Conservation (phyloP, 495 filamentous ascomycete species). For the Aspergillus bridgeri region DNA sequence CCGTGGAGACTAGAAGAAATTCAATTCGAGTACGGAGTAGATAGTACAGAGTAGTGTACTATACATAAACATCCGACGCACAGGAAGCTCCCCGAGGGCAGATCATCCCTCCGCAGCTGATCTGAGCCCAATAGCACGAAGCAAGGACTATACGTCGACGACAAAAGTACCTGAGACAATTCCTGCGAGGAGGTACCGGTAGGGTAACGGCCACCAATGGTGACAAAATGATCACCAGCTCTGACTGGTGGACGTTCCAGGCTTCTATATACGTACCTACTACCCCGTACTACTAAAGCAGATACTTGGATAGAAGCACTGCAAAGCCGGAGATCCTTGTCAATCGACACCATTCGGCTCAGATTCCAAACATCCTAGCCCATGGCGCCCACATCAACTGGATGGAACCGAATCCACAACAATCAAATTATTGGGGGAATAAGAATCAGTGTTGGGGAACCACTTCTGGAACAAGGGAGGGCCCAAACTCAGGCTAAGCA, state of each 20-base stretch:
- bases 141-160: conserved; percentile 31
- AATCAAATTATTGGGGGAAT: background rate
- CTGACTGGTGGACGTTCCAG: background rate
- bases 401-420: conserved; percentile 12
- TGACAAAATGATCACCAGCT: background rate
- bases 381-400: background rate
- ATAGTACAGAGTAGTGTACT: conserved; percentile 8
- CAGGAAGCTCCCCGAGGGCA: conserved; percentile 17
- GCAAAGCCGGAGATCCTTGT: too few relatives aligned
- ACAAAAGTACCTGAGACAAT: conserved; percentile 21
- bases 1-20: background rate
- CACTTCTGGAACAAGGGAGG: background rate
- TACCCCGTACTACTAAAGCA: too few relatives aligned
- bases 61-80: conserved; percentile 24
- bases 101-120: conserved; percentile 17
- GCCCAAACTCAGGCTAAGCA: background rate
- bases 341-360: background rate
- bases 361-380: background rate
- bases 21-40: background rate
- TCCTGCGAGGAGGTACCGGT: conserved; percentile 24
- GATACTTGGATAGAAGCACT: too few relatives aligned
- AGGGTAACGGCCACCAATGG: background rate
- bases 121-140: conserved; percentile 33
- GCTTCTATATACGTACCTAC: too few relatives aligned
- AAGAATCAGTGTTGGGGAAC: too few relatives aligned